Base-by-base conservation (phyloP, 805 yeast genomes). In the Nakazawaea ishiwadae region DNA sequence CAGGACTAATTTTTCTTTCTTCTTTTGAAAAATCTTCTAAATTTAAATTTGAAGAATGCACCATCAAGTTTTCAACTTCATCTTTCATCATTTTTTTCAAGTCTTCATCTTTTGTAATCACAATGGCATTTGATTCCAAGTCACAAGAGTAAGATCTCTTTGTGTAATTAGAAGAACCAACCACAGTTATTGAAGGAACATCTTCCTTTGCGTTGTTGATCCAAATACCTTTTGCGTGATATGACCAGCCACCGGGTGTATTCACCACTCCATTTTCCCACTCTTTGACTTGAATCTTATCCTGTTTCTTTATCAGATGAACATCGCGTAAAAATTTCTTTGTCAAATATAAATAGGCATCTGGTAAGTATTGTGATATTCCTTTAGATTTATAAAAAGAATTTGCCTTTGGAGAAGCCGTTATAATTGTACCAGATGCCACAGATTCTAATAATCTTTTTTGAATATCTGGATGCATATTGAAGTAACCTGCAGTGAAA, bases 191-290 rank as follows among this genome's bases (percentile, higher is more conserved):
- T 15, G 82, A 71, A 1, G 97, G 96, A 10, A 56, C 54, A 0
- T 51, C 47, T 35, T 78, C 83, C 2, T 63, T 69, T 0, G 88
- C 84, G 10, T 68, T 66, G 7, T 76, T 68, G 0, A 86, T 63
- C 98, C 98, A 93, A 4, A 91, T 65, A 1, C 99, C 99, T 57
- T 93, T 93, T 11, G 99, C 98, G 56, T 93, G 99, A 59, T 93
- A 93, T 0, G 97, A 86, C 98, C 99, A 91, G 1, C 99, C 99
- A 21, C 69, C 73, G 0, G 80, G 74, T 6, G 84, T 75, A 55
- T 88, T 87, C 3, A 88, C 96, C 3, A 79, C 66, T 1, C 99
- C 99, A 37, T 75, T 78, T 53, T 76, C 73, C 99, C 99, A 93
- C 60, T 91, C 98, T 42, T 69, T 70, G 28, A 93, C 64, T 15